Evolutionary conservation across 495 filamentous ascomycete species (phyloP).

Genomic region (Schizothecium vesticola): DNA sequence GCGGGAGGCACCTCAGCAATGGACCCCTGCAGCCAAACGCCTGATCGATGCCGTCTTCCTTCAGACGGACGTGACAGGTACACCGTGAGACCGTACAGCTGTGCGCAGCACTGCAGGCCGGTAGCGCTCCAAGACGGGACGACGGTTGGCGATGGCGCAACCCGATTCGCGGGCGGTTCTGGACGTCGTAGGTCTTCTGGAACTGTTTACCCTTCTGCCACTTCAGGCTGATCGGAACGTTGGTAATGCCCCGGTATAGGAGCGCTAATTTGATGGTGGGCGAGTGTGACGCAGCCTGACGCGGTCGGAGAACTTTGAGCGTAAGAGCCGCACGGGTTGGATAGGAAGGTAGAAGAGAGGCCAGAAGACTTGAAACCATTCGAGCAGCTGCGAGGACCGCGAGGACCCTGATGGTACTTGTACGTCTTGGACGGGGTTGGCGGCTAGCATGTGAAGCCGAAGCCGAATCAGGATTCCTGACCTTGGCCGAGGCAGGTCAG

Average conservation of each 20-base stretch:
- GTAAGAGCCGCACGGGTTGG: not conserved
- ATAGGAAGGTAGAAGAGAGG: not conserved
- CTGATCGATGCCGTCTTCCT: not conserved
- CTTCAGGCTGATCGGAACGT: conserved; percentile 11
- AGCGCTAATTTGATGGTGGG: not conserved
- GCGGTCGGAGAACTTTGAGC: not conserved
- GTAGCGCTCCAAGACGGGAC: not conserved
- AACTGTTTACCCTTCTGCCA: conserved; percentile 13
- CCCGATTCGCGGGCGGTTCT: conserved; percentile 8
- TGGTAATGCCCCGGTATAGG: not conserved
- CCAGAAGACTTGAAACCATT: not conserved
- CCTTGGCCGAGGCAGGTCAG: conserved; percentile 7
- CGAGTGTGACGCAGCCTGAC: conserved; percentile 15
- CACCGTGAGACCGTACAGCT: not conserved
- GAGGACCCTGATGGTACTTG: conserved; percentile 7
- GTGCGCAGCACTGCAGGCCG: not conserved
- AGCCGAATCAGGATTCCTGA: not conserved
- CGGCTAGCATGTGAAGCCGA: conserved; percentile 4
- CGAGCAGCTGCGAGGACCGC: not conserved
- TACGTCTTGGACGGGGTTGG: not conserved
- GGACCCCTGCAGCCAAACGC: conserved; percentile 11
- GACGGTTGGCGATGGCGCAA: conserved; percentile 4
- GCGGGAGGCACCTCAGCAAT: not conserved
- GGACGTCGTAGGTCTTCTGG: not conserved
- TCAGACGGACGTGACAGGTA: not conserved